phyloP scores from a whole-genome alignment of 2,329 filamentous ascomycete genomes.

The Epichloe bromicola region DNA sequence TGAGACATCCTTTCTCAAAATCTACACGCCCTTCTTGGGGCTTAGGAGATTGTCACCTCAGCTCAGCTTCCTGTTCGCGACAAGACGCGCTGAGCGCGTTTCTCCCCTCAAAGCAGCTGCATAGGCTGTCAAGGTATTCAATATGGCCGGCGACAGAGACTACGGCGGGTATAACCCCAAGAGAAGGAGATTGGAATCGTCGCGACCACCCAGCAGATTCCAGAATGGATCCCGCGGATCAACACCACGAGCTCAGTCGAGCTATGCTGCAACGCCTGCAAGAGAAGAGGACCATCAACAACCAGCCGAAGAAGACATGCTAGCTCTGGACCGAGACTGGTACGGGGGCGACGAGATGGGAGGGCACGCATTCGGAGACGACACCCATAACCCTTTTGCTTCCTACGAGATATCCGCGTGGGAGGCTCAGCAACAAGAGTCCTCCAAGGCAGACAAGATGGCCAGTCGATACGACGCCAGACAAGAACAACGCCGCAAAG shows the following conservation, averaged over 20 bases:
- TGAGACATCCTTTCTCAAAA: slow-evolving; percentile 8
- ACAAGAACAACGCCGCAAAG: slow-evolving; percentile 75
- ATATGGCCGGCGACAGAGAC: slow-evolving; percentile 24
- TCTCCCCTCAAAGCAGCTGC: background rate
- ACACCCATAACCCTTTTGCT: slow-evolving; percentile 85
- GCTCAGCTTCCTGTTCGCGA: background rate
- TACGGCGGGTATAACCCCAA: slow-evolving; percentile 27
- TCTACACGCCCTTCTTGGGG: background rate
- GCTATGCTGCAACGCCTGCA: slow-evolving; percentile 28
- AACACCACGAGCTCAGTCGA: slow-evolving; percentile 22
- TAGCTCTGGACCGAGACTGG: slow-evolving; percentile 80
- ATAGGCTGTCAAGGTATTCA: background rate
- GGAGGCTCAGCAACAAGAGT: slow-evolving; percentile 67
- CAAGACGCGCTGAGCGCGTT: background rate
- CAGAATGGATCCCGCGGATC: slow-evolving; percentile 21
- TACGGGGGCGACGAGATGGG: slow-evolving; percentile 78
- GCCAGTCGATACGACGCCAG: slow-evolving; percentile 54
- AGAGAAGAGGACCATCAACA: slow-evolving; percentile 39
- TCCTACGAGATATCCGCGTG: slow-evolving; percentile 60
- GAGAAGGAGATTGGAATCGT: slow-evolving; percentile 23
- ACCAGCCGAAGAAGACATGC: slow-evolving; percentile 54
- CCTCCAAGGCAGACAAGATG: slow-evolving; percentile 68
- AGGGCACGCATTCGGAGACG: slow-evolving; percentile 73
- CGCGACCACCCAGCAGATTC: slow-evolving; percentile 15
- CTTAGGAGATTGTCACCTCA: background rate